Evolutionary conservation across 805 yeast genomes (phyloP).

Genomic region (Saccharomycopsis schoenii): DNA sequence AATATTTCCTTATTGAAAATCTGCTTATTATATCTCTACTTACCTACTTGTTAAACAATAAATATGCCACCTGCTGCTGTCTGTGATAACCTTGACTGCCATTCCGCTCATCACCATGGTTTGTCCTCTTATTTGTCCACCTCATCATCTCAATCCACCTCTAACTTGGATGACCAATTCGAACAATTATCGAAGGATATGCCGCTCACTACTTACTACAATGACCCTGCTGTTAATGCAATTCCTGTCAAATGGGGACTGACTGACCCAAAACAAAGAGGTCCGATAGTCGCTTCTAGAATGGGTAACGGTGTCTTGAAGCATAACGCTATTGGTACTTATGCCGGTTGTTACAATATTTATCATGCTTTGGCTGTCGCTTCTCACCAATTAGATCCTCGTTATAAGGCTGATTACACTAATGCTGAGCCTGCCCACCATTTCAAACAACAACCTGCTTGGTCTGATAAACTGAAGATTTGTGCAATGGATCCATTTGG

Average conservation of each 20-base stretch:
- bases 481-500: constrained; percentile 62
- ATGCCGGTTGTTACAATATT: constrained; percentile 52
- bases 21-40: not conserved
- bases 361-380: constrained; percentile 60
- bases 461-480: constrained; percentile 47
- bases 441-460: constrained; percentile 44
- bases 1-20: not conserved
- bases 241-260: constrained; percentile 46
- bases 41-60: too few species aligned
- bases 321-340: constrained; percentile 59
- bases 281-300: constrained; percentile 50
- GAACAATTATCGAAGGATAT: constrained; percentile 22
- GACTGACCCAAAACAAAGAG: constrained; percentile 37
- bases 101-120: constrained; percentile 3
- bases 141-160: not conserved
- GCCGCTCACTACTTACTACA: constrained; percentile 43
- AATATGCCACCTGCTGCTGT: constrained; percentile 26
- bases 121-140: constrained; percentile 2
- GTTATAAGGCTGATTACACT: constrained; percentile 49
- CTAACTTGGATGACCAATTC: constrained; percentile 12
- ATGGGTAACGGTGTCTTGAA: constrained; percentile 37
- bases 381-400: constrained; percentile 43
- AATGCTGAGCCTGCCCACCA: constrained; percentile 54
- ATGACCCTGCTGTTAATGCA: constrained; percentile 40
- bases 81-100: constrained; percentile 7